Base-by-base conservation (phyloP, 148 eudicot genomes). In the Rhododendron kiyosumense region DNA sequence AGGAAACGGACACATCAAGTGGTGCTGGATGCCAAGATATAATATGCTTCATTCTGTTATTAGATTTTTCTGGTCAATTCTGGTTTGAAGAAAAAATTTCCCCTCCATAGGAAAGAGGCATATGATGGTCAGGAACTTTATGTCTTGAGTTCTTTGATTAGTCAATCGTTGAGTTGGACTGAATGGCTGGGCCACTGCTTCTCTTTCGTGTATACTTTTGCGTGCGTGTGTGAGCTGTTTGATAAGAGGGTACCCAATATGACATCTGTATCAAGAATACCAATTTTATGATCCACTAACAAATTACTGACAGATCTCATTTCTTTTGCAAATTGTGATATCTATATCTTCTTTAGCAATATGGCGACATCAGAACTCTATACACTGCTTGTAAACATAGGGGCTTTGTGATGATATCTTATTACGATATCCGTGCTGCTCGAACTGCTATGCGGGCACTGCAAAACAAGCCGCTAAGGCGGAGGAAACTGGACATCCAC, bases 341-440 rank as follows among this genome's bases (percentile, higher is more conserved):
- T 20, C 81, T 73, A 54, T 82, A 26, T 45, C 32, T 85, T 45
- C 32, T 85, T 86, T 87, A 97, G 99, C 98, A 95, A 94, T 95
- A 91, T 91, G 99, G 99, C 20, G 95, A 95, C 89, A 97, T 97
- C 86, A 90, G 98, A 86, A 93, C 98, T 65, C 87, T 97, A 59
- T 95, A 97, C 85, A 95, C 99, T 69, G 94, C 98, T 24, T 94
- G 98, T 89, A 97, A 97, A 87, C 98, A 94, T 83, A 87, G 98
- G 89, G 99, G 99, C 49, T 97, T 97, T 90, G 98, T 97, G 87
- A 97, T 97, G 99, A 95, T 97, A 87, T 95, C 99, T 41, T 97
- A 97, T 84, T 95, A 93, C 57, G 98, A 97, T 83, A 97, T 97
- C 43, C 95, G 99, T 81, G 96, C 96, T 89, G 99, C 99, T 76